Conservation (phyloP, 2,329 filamentous ascomycete species). For the Stachybotrys chartarum region DNA sequence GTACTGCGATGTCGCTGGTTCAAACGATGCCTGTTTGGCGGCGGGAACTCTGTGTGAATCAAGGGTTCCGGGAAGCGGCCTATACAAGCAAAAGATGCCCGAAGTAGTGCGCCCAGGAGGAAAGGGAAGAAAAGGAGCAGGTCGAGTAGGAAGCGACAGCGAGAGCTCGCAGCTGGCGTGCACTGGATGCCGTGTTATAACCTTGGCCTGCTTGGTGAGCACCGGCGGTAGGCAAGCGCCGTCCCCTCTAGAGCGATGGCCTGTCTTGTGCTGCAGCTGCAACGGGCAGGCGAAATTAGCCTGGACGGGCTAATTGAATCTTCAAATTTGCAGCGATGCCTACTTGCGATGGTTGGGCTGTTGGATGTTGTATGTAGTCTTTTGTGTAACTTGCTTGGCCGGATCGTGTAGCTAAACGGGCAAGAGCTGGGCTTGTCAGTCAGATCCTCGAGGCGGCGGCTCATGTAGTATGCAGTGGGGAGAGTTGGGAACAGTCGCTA, state of each 20-base stretch:
- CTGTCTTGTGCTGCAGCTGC: no score
- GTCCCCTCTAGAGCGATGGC: background rate
- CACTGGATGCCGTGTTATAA: no score
- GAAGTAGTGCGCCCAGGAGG: no score
- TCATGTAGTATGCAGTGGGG: constrained; percentile 7
- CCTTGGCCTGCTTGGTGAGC: no score
- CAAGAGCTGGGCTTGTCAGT: background rate
- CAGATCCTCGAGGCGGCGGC: background rate
- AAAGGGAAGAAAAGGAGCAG: no score
- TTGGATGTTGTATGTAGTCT: background rate
- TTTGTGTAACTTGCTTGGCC: background rate
- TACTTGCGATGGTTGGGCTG: background rate
- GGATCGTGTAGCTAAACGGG: background rate
- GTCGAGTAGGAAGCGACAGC: no score
- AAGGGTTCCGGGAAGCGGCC: no score
- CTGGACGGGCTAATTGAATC: background rate
- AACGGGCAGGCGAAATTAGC: background rate
- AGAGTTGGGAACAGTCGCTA: constrained; percentile 5
- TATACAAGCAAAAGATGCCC: no score
- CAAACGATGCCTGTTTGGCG: no score
- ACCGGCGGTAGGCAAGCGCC: background rate
- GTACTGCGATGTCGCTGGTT: no score
- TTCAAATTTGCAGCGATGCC: background rate
- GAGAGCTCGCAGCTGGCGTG: no score
- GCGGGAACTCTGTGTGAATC: no score